Evolutionary conservation across 352 stramenopile genomes (phyloP).

Genomic region (Stramenopiles sp.): DNA sequence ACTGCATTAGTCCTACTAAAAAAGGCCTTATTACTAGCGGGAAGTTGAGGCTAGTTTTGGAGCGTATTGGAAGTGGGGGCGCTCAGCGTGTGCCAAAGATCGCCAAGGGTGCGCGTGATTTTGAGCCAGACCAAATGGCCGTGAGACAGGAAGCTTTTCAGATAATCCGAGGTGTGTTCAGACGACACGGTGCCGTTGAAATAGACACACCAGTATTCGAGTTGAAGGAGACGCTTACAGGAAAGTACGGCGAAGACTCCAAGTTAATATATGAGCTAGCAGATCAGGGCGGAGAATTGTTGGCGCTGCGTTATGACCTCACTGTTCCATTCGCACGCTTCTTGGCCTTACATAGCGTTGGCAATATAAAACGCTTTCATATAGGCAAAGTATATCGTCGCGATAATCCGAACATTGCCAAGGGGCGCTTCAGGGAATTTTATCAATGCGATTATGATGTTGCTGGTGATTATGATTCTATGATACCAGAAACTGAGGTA

Average conservation of each 20-base stretch:
- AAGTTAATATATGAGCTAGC: slow-evolving; percentile 99
- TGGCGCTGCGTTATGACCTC: slow-evolving; percentile 85
- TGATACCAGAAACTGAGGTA: slow-evolving; percentile 90
- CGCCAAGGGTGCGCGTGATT: slow-evolving; percentile 80
- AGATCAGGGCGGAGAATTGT: slow-evolving; percentile 84
- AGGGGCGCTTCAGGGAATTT: slow-evolving; percentile 91
- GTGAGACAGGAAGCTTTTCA: slow-evolving; percentile 87
- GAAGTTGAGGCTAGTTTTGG: neutral
- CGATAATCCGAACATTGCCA: slow-evolving; percentile 41
- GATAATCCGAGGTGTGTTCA: slow-evolving; percentile 90
- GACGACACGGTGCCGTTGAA: slow-evolving; percentile 87
- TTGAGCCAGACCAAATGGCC: slow-evolving; percentile 81
- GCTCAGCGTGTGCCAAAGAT: slow-evolving; percentile 32
- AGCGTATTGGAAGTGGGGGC: neutral
- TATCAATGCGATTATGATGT: slow-evolving; percentile 99
- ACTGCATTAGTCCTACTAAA: too few relatives aligned
- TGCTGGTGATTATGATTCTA: slow-evolving; percentile 72
- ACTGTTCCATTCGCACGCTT: slow-evolving; percentile 96
- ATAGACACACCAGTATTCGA: slow-evolving; percentile 97
- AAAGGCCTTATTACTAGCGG: neutral
- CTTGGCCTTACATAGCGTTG: slow-evolving; percentile 82
- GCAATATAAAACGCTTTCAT: slow-evolving; percentile 96
- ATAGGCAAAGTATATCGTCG: slow-evolving; percentile 74
- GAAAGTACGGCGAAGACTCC: slow-evolving; percentile 95
- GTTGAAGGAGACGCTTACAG: slow-evolving; percentile 91